Conservation (phyloP, 495 filamentous ascomycete genomes). For the Neurospora sp. region DNA sequence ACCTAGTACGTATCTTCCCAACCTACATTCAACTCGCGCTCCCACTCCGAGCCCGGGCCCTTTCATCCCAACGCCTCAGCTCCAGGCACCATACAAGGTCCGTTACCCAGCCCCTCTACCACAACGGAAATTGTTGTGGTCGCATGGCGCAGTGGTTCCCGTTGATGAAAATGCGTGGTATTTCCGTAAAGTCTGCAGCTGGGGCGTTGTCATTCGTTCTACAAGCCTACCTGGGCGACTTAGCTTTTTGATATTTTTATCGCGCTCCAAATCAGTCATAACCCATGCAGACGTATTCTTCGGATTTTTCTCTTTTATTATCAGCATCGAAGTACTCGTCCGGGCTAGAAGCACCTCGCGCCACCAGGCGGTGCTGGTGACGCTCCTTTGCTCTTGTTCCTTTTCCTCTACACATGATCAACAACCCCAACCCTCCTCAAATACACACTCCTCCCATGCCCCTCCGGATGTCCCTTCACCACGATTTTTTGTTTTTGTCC, state of each 20-base stretch:
- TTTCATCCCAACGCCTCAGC: neutral
- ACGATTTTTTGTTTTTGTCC: constrained; percentile 8
- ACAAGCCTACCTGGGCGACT: neutral
- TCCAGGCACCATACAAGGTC: neutral
- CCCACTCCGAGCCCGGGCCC: neutral
- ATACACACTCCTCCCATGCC: constrained; percentile 11
- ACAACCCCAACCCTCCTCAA: neutral
- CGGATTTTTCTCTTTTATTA: neutral
- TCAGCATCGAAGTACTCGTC: no score
- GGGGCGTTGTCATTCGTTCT: neutral
- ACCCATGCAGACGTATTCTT: neutral
- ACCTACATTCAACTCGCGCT: neutral
- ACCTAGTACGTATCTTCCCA: neutral
- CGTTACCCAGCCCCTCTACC: neutral
- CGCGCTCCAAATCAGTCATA: neutral
- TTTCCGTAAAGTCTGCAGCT: neutral
- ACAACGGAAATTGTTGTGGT: neutral
- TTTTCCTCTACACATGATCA: neutral
- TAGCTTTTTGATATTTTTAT: neutral
- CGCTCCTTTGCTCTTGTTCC: neutral
- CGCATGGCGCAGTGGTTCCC: neutral
- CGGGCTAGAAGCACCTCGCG: no score
- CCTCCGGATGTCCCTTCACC: constrained; percentile 25
- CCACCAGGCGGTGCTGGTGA: neutral
- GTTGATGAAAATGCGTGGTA: neutral